Evolutionary conservation across 768 basidiomycete genomes (phyloP).

Genomic region (Mycena vitilis): DNA sequence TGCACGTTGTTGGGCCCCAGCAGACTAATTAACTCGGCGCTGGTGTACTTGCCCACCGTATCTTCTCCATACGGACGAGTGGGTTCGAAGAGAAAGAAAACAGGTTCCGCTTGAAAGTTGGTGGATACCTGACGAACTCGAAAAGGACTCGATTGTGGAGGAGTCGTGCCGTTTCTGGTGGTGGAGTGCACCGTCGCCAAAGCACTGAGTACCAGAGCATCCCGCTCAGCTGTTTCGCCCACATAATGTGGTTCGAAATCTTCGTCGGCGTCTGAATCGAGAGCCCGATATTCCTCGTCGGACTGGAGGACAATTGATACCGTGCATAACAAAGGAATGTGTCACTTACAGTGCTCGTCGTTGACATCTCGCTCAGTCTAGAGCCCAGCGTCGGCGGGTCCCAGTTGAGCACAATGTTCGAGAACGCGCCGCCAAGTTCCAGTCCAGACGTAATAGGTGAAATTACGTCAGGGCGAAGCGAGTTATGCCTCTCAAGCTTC

Average conservation of each 20-base stretch:
- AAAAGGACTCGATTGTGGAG: constrained; percentile 33
- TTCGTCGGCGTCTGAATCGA: constrained; percentile 36
- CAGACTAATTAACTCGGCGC: constrained; percentile 34
- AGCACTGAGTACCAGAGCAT: constrained; percentile 32
- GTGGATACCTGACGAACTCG: constrained; percentile 36
- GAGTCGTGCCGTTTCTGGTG: constrained; percentile 28
- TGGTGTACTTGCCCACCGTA: constrained; percentile 35
- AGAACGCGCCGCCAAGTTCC: constrained; percentile 34
- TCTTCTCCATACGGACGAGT: constrained; percentile 35
- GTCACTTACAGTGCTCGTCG: constrained; percentile 8
- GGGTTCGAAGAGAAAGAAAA: constrained; percentile 36
- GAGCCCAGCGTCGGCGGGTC: constrained; percentile 24
- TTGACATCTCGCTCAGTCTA: constrained; percentile 16
- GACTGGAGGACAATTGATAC: constrained; percentile 7
- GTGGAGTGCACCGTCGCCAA: constrained; percentile 32
- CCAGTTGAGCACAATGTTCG: constrained; percentile 35
- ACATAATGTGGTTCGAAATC: constrained; percentile 37
- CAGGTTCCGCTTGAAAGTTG: constrained; percentile 33
- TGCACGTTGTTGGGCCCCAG: constrained; percentile 35
- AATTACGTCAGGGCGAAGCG: constrained; percentile 36
- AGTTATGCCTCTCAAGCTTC: constrained; percentile 35
- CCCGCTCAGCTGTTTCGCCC: constrained; percentile 34
- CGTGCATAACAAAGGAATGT: not conserved
- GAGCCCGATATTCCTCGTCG: constrained; percentile 28
- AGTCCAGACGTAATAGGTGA: constrained; percentile 34